Conservation (phyloP, 805 yeast species). For the Candida hispaniensis region DNA sequence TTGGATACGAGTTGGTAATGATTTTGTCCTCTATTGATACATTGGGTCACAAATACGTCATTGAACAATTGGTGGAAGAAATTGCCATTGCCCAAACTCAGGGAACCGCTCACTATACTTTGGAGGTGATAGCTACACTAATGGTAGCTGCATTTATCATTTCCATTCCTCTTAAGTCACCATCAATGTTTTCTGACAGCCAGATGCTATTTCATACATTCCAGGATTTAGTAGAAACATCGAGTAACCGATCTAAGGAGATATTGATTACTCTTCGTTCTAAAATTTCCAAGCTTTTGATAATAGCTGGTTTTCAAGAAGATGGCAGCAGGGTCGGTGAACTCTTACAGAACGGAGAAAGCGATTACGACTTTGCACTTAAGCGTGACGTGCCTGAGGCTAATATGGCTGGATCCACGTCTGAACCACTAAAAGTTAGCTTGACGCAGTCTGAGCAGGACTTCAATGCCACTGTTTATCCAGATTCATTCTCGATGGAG, state of each 20-base stretch:
- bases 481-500: constrained; percentile 12
- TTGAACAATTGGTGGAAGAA: constrained; percentile 21
- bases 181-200: constrained; percentile 6
- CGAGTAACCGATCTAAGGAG: constrained; percentile 1
- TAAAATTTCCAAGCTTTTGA: constrained; percentile 6
- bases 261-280: constrained; percentile 4
- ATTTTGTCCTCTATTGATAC: constrained; percentile 19
- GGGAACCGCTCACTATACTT: constrained; percentile 19
- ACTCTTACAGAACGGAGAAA: too few relatives aligned
- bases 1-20: constrained; percentile 18
- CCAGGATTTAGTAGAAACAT: constrained; percentile 5
- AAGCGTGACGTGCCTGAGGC: too few relatives aligned
- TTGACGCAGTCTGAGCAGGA: too few relatives aligned
- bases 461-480: too few relatives aligned
- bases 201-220: constrained; percentile 6
- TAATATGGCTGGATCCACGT: too few relatives aligned
- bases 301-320: constrained; percentile 4
- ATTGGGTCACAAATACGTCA: constrained; percentile 21
- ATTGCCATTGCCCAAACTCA: constrained; percentile 21
- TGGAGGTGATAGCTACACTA: constrained; percentile 21
- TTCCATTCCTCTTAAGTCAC: constrained; percentile 9
- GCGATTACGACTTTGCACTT: too few relatives aligned
- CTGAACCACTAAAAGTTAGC: too few relatives aligned
- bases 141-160: constrained; percentile 17
- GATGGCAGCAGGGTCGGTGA: constrained; percentile 10